These are phyloP conservation scores for Raphanus raphanistrum DNA, from an alignment of 345 rosid genomes.

Conservation along the genomic window DNA sequence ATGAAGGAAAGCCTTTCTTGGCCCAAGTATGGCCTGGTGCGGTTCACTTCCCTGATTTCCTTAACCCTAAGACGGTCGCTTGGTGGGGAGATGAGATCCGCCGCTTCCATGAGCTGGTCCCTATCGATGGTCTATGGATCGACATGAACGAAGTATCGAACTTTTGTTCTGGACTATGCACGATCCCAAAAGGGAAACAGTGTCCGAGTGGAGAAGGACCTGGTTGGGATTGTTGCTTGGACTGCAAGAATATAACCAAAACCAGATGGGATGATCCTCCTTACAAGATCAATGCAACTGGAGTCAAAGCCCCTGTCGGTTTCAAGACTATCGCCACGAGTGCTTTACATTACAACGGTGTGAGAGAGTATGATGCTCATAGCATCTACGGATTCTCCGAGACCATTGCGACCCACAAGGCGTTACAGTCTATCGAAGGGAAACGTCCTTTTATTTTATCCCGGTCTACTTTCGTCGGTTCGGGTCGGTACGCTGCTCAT, in stretches of 20 bases:
- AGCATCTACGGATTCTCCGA: slow-evolving; percentile 92
- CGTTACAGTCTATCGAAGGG: slow-evolving; percentile 65
- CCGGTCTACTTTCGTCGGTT: slow-evolving; percentile 86
- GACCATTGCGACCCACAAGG: slow-evolving; percentile 85
- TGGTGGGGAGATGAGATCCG: slow-evolving; percentile 96
- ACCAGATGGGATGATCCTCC: slow-evolving; percentile 96
- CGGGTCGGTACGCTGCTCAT: slow-evolving; percentile 87
- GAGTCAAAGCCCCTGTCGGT: slow-evolving; percentile 65
- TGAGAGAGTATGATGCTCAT: slow-evolving; percentile 87
- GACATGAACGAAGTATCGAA: slow-evolving; percentile 98
- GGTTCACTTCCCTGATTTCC: slow-evolving; percentile 94
- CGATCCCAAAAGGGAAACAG: slow-evolving; percentile 51
- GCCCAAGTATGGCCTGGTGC: slow-evolving; percentile 99
- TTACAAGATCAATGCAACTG: slow-evolving; percentile 91
- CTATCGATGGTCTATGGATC: slow-evolving; percentile 89
- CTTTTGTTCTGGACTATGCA: slow-evolving; percentile 80
- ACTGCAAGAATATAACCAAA: slow-evolving; percentile 86
- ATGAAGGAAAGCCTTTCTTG: slow-evolving; percentile 72
- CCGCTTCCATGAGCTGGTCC: slow-evolving; percentile 84
- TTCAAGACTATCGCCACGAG: slow-evolving; percentile 93
- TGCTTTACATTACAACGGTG: slow-evolving; percentile 89
- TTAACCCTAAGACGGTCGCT: slow-evolving; percentile 78
- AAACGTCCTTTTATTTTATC: slow-evolving; percentile 88
- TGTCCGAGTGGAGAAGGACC: slow-evolving; percentile 47
- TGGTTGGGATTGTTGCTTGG: slow-evolving; percentile 95